phyloP scores from a whole-genome alignment of 2,329 filamentous ascomycete genomes.

The Nemania sp. region DNA sequence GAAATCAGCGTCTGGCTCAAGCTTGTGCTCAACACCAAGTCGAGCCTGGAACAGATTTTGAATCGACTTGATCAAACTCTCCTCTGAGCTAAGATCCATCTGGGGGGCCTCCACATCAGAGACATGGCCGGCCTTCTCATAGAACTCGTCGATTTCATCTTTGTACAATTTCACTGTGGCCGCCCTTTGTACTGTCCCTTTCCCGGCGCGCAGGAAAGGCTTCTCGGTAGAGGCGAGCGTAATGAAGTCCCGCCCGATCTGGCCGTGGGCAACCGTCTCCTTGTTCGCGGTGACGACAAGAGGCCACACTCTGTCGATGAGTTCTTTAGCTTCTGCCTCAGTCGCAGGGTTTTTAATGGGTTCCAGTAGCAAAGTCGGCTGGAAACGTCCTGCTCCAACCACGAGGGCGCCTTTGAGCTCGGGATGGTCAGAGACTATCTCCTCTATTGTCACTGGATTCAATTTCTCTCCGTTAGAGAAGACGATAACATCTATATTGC shows the following conservation, averaged over 20 bases:
- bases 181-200: conserved; percentile 60
- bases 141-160: conserved; percentile 58
- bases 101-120: conserved; percentile 40
- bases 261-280: conserved; percentile 59
- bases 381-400: conserved; percentile 60
- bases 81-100: conserved; percentile 50
- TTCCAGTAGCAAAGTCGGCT: conserved; percentile 63
- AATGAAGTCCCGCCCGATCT: conserved; percentile 57
- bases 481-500: conserved; percentile 56
- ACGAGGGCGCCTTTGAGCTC: conserved; percentile 58
- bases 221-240: conserved; percentile 54
- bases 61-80: conserved; percentile 50
- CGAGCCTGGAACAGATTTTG: conserved; percentile 47
- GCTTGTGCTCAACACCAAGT: conserved; percentile 44
- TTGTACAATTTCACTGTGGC: conserved; percentile 56
- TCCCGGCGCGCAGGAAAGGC: conserved; percentile 59
- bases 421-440: conserved; percentile 54
- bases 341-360: conserved; percentile 50
- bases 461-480: conserved; percentile 65
- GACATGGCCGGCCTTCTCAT: conserved; percentile 45
- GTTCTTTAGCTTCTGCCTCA: conserved; percentile 44
- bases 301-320: conserved; percentile 60
- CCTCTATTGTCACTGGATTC: conserved; percentile 61
- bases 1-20: conserved; percentile 54
- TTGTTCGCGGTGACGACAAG: conserved; percentile 58